Conservation (phyloP, 805 yeast species). For the Sugiyamaella marilandica region DNA sequence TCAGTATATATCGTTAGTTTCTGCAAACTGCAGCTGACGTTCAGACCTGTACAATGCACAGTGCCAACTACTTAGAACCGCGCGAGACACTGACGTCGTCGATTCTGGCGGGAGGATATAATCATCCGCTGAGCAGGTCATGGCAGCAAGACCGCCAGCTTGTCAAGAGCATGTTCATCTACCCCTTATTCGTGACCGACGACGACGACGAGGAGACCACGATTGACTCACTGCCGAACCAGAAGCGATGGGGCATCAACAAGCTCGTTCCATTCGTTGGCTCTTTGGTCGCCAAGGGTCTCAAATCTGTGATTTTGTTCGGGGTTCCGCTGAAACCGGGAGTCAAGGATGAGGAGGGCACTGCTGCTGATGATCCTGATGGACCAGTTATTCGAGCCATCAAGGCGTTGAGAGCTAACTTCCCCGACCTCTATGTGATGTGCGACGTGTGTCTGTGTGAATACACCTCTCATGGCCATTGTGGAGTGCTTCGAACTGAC, state of each 20-base stretch:
- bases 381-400: slow-evolving; percentile 90
- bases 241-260: slow-evolving; percentile 80
- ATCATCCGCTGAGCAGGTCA: slow-evolving; percentile 78
- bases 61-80: slow-evolving; percentile 61
- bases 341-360: slow-evolving; percentile 73
- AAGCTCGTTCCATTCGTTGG: slow-evolving; percentile 68
- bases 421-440: slow-evolving; percentile 81
- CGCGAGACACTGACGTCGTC: slow-evolving; percentile 63
- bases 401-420: slow-evolving; percentile 54
- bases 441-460: slow-evolving; percentile 97
- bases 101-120: slow-evolving; percentile 88
- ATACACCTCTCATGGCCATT: slow-evolving; percentile 96
- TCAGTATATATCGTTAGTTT: no score
- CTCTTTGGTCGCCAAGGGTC: slow-evolving; percentile 70
- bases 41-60: background rate
- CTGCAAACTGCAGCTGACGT: no score
- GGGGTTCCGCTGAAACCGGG: slow-evolving; percentile 82
- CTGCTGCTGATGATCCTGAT: slow-evolving; percentile 91
- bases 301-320: slow-evolving; percentile 79
- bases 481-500: slow-evolving; percentile 85
- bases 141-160: slow-evolving; percentile 90
- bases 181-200: slow-evolving; percentile 84
- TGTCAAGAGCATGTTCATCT: slow-evolving; percentile 83
- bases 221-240: slow-evolving; percentile 80
- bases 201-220: slow-evolving; percentile 69